Percentiles rank a stretch among this genome's conserved stretches.
Conservation (phyloP, 2,329 filamentous ascomycete species). For the Herpomyces periplanetae region DNA sequence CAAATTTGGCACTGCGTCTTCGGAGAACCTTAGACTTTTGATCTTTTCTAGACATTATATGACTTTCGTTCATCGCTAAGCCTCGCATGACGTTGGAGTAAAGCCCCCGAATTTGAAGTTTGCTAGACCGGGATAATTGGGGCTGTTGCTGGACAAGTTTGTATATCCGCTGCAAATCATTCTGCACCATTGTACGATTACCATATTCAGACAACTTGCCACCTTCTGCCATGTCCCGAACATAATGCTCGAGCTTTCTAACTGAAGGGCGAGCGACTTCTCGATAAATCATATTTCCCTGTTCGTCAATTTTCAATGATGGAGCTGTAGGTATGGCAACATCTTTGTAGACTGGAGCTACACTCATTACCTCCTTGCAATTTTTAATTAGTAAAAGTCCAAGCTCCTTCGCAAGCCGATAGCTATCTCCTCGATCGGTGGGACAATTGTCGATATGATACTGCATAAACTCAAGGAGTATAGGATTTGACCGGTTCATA, state of each 20-base stretch:
- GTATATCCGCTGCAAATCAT: constrained; percentile 72
- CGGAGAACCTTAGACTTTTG: constrained; percentile 22
- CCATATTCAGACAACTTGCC: constrained; percentile 96
- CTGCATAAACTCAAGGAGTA: constrained; percentile 92
- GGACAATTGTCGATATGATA: constrained; percentile 98
- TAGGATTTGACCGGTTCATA: constrained; percentile 94
- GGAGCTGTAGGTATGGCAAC: constrained; percentile 68
- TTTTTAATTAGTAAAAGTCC: constrained; percentile 81
- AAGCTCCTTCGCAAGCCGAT: constrained; percentile 81
- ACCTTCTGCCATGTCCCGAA: constrained; percentile 88
- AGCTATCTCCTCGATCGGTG: constrained; percentile 79
- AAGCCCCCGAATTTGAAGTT: constrained; percentile 75
- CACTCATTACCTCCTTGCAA: constrained; percentile 58
- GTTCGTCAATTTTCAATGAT: constrained; percentile 58
- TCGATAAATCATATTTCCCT: constrained; percentile 65
- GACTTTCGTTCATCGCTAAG: constrained; percentile 83
- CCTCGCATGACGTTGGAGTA: constrained; percentile 83
- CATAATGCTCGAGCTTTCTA: constrained; percentile 89
- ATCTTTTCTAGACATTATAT: constrained; percentile 66
- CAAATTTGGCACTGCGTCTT: constrained; percentile 16
- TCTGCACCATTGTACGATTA: constrained; percentile 89
- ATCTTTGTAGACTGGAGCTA: constrained; percentile 73
- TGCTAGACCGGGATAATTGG: constrained; percentile 78
- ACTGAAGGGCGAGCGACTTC: constrained; percentile 57
- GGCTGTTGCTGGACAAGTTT: constrained; percentile 95